A percentile compares a stretch with the other conserved stretches of the same genome.
phyloP scores from a whole-genome alignment of 257 asterid genomes.

The Primulina eburnea region DNA sequence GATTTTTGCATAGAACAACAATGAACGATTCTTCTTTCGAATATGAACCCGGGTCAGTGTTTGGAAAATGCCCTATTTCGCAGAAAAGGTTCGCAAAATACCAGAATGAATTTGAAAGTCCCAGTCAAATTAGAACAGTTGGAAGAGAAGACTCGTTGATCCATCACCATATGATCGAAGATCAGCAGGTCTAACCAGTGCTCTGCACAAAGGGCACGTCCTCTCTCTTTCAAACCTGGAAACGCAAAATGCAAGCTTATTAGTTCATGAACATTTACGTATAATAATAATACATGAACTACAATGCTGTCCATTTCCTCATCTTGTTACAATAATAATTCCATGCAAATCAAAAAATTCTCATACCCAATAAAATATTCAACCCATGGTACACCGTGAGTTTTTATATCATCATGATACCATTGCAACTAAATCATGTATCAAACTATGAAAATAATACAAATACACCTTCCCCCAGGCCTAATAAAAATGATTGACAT shows the following conservation, averaged over 20 bases:
- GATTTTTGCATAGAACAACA: neutral
- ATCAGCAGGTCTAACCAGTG: conserved; percentile 50
- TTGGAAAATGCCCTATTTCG: neutral
- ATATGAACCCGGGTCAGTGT: conserved; percentile 11
- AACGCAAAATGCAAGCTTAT: neutral
- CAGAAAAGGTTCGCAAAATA: neutral
- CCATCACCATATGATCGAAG: conserved; percentile 52
- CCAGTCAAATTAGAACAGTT: conserved; percentile 32
- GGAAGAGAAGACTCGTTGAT: conserved; percentile 49
- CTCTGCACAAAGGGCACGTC: conserved; percentile 56
- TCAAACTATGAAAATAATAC: neutral
- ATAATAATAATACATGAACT: too few relatives aligned
- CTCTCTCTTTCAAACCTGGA: conserved; percentile 55
- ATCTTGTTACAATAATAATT: neutral
- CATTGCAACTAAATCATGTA: neutral
- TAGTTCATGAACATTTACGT: neutral
- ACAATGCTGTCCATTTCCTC: neutral
- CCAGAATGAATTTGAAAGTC: neutral
- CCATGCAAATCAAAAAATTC: neutral
- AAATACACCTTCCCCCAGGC: neutral
- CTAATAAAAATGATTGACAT: neutral
- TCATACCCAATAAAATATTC: neutral
- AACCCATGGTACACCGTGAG: neutral
- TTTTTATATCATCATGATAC: neutral
- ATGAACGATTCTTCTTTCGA: too few relatives aligned